Base-by-base conservation (phyloP, 352 stramenopile species). In the Lagenidium giganteum region DNA sequence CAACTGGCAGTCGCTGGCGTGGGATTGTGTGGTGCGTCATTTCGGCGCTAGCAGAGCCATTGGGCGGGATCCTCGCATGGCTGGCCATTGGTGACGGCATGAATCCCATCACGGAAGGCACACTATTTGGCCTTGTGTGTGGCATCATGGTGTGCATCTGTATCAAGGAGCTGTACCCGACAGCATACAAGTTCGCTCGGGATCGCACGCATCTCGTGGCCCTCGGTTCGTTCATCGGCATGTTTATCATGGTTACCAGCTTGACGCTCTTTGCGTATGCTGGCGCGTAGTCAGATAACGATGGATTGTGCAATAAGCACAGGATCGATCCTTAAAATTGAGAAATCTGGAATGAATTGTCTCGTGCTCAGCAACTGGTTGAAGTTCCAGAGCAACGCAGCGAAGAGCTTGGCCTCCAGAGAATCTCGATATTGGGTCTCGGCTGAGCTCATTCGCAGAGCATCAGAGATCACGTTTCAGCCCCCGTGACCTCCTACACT, bases 11-110 rank as follows among this genome's bases (percentile, higher is more conserved):
- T 43, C 78, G 92, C n/a, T 86, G 76, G 57, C 95, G 95, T 31
- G 95, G 88, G 3, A 98, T 99, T 59, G 74, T 93, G 54, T 98
- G 91, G 91, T 95, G 87, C 20, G 71, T 62, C 13, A 67, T 93
- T 36, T 95, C 70, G n/a, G 71, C 88, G 27, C 63, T 98, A 22
- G 85, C 83, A 24, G 90, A 97, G 70, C 76, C 82, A 0, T 40
- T 97, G 17, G 92, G 80, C 7, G 90, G 85, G 1, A 35, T 92
- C 11, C 34, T 98, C 13, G 91, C 84, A 25, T 97, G 69, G 65
- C 37, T 73, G 4, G 47, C 94, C 25, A 58, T 97, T 33, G 65
- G 67, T 12, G 66, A 78, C 47, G 58, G 54, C 16, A 73, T 95
- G 50, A 63, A 61, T 25, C 42, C 38, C 4, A 41, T 50, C 6